Conservation (phyloP, 805 yeast genomes). For the Metschnikowia noctiluminum region DNA sequence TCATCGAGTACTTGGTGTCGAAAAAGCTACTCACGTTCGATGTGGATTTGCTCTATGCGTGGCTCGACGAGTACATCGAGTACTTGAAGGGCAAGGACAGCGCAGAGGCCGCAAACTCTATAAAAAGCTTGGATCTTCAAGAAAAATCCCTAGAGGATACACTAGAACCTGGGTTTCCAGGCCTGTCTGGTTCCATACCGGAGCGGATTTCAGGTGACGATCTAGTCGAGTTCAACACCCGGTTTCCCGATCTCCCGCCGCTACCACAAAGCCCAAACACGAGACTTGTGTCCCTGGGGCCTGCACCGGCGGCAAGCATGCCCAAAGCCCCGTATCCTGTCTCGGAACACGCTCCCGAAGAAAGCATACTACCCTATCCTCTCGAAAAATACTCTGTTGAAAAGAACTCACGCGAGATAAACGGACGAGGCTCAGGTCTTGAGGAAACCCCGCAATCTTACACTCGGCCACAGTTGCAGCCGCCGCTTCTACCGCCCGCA, state of each 20-base stretch:
- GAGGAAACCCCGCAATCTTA: too few species aligned
- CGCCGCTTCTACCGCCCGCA: not conserved
- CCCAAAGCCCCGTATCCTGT: not conserved
- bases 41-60: conserved; percentile 32
- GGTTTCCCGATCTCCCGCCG: conserved; percentile 13
- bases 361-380: not conserved
- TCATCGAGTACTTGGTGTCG: conserved; percentile 28
- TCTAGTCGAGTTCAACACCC: conserved; percentile 9
- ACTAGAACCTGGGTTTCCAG: not conserved
- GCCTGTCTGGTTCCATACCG: not conserved
- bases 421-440: too few species aligned
- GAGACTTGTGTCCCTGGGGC: not conserved
- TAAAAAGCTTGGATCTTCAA: not conserved
- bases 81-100: conserved; percentile 24
- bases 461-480: too few species aligned
- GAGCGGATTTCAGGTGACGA: conserved; percentile 8
- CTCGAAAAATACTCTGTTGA: not conserved
- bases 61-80: conserved; percentile 39
- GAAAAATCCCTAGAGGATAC: not conserved
- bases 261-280: not conserved
- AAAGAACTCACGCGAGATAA: too few species aligned
- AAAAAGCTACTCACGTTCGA: conserved; percentile 32
- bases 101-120: not conserved
- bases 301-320: not conserved
- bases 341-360: not conserved